These are phyloP conservation scores for Fusarium tjaetaba DNA, from an alignment of 2,329 filamentous ascomycete genomes.

Conservation along the genomic window DNA sequence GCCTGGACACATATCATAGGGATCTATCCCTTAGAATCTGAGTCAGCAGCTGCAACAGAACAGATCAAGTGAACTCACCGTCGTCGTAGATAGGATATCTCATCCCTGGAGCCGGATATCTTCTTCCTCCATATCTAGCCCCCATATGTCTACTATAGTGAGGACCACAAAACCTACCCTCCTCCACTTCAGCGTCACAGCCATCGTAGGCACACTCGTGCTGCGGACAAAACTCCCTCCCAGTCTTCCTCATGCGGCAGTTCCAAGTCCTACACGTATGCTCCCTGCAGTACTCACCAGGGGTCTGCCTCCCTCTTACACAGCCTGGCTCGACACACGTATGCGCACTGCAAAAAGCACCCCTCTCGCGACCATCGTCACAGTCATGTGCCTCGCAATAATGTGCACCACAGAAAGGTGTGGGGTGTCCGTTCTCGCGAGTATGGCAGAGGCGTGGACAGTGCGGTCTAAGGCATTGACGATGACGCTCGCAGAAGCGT, in stretches of 20 bases:
- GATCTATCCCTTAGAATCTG: constrained; percentile 10
- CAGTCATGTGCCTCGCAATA: constrained; percentile 45
- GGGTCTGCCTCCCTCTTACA: constrained; percentile 17
- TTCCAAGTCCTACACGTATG: constrained; percentile 41
- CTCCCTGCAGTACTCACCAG: constrained; percentile 37
- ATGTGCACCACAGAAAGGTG: constrained; percentile 44
- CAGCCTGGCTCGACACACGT: constrained; percentile 43
- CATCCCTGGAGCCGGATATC: constrained; percentile 16
- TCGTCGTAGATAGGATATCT: constrained; percentile 34
- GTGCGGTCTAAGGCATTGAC: constrained; percentile 35
- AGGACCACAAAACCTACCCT: constrained; percentile 36
- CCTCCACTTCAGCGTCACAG: constrained; percentile 36
- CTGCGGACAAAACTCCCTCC: constrained; percentile 36
- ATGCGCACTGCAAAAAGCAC: constrained; percentile 41
- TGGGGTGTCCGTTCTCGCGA: constrained; percentile 39
- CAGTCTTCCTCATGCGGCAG: constrained; percentile 36
- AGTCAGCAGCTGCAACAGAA: too few relatives aligned
- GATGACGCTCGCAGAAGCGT: constrained; percentile 45
- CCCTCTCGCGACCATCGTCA: constrained; percentile 33
- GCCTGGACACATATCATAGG: constrained; percentile 14
- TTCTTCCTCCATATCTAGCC: constrained; percentile 11
- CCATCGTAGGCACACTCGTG: constrained; percentile 44
- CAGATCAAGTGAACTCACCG: constrained; percentile 29
- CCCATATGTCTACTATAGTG: constrained; percentile 30
- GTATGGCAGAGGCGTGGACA: constrained; percentile 43